Base-by-base conservation (phyloP, 2,329 filamentous ascomycete species). In the Graphilbum ipis-grandicollis region DNA sequence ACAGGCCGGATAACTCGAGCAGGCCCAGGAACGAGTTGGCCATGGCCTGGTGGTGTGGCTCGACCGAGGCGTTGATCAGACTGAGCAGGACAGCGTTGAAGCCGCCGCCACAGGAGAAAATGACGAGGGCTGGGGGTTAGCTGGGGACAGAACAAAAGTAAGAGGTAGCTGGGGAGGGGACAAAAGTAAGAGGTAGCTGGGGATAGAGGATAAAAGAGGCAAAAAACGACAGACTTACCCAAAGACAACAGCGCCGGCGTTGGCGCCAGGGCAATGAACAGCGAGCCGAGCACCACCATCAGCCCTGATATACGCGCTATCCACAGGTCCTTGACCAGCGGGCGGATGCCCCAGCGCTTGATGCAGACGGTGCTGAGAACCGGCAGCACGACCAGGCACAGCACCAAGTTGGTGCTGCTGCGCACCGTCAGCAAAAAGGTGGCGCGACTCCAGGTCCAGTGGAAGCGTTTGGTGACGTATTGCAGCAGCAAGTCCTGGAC, bases 11-110 rank as follows among this genome's bases (percentile, higher is more conserved):
- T 9, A 58, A 62, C 41, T 74, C 66, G 23, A 66, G 47, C 19
- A 70, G 55, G 3, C 60, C 57, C 9, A 74, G 54, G 4, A 66
- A 52, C 5, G 63, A 65, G 47, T 71, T 74, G 19, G 71, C 52
- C 0, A 62, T 62, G 18, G 65, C 69, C 12, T 71, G 56, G 5
- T 69, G 62, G 40, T 68, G 60, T 18, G 61, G 56, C 43, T 68
- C 65, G 12, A 74, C 63, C 10, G 72, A 47, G 9, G 59, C 57
- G 32, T 64, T 70, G n/a, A 71, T 48, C 7, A 73, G 49, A 3
- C 61, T 64, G 25, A 69, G 58, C 15, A 64, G 48, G 1, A 69
- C 46, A 0, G 60, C 45, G 0, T 46, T 36, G 33, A 63, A 57
- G 6, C 67, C 66, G 13, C 46, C 44, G 0, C 69, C 67, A 1